phyloP scores from a whole-genome alignment of 139 green algal species.

The Coccomyxa sp. region DNA sequence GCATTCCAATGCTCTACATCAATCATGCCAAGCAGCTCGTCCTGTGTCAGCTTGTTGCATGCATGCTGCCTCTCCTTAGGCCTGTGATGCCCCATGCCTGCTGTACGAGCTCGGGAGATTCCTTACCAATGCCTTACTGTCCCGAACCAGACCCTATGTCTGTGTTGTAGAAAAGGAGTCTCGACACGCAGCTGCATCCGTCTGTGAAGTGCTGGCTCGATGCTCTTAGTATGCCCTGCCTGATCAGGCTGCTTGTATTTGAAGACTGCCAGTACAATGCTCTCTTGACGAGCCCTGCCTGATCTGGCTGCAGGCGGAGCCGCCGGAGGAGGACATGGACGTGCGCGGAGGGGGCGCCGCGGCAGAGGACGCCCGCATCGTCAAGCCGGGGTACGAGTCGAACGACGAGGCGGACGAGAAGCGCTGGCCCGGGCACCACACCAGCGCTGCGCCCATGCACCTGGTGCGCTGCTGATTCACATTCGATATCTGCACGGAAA shows the following conservation, averaged over 20 bases:
- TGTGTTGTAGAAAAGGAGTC: not conserved
- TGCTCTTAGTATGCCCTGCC: too few species aligned
- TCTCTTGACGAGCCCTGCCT: not conserved
- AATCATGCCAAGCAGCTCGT: not conserved
- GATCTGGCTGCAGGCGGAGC: slow-evolving; percentile 25
- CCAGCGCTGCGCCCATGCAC: not conserved
- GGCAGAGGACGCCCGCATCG: slow-evolving; percentile 47
- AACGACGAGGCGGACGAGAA: slow-evolving; percentile 17
- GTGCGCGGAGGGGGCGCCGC: slow-evolving; percentile 60
- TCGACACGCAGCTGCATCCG: too few species aligned
- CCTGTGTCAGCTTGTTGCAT: not conserved
- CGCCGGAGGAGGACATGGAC: slow-evolving; percentile 70
- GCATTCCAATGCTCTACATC: not conserved
- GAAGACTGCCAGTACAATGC: not conserved
- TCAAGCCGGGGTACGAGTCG: slow-evolving; percentile 40
- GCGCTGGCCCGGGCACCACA: not conserved
- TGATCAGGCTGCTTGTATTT: not conserved
- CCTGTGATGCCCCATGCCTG: too few species aligned
- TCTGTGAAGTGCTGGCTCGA: too few species aligned
- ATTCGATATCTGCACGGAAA: not conserved
- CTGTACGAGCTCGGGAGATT: too few species aligned
- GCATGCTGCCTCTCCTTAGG: not conserved
- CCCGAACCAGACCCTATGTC: not conserved
- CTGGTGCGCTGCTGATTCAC: not conserved
- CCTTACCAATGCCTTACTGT: not conserved